phyloP scores from a whole-genome alignment of 805 yeast species.

The Monosporozyma servazzii region DNA sequence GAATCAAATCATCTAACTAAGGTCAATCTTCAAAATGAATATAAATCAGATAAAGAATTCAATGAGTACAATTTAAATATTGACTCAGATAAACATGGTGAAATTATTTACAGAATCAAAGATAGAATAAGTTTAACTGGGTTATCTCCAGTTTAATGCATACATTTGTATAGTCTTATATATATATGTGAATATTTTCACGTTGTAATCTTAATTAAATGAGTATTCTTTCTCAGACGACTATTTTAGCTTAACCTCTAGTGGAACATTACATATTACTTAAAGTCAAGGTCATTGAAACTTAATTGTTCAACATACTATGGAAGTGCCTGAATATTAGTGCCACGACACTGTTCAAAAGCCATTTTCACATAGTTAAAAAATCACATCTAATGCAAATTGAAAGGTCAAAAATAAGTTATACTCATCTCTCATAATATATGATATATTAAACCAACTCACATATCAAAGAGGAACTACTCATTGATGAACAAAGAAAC shows the following conservation, averaged over 20 bases:
- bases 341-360: no score
- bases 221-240: not conserved
- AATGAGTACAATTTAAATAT: not conserved
- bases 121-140: slow-evolving; percentile 21
- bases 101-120: slow-evolving; percentile 23
- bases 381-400: no score
- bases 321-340: no score
- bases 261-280: no score
- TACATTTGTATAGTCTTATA: not conserved
- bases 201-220: not conserved
- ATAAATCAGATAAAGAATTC: not conserved
- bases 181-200: not conserved
- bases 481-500: not conserved
- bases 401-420: no score
- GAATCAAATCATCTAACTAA: not conserved
- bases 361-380: no score
- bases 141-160: slow-evolving; percentile 21
- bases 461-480: not conserved
- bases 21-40: not conserved
- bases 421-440: no score
- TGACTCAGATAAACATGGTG: slow-evolving; percentile 9
- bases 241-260: no score
- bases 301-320: no score
- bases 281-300: no score
- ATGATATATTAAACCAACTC: no score